phyloP scores from a whole-genome alignment of 1,284 basidiomycete species.

The Coriolopsis trogii region DNA sequence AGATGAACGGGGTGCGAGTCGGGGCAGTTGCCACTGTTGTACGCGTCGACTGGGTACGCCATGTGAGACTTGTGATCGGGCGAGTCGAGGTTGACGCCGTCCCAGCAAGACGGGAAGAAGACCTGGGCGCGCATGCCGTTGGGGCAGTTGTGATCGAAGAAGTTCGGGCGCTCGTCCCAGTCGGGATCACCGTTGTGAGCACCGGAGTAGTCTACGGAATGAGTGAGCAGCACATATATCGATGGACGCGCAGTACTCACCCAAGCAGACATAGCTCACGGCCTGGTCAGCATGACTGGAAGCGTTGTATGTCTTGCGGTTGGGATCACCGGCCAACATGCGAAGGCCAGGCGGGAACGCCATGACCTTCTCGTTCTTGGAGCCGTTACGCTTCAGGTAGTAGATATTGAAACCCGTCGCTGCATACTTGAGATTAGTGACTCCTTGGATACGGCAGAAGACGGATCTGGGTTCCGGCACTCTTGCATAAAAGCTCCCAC shows the following conservation, averaged over 20 bases:
- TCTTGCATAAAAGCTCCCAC: not conserved
- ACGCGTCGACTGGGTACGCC: conserved; percentile 45
- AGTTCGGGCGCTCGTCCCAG: conserved; percentile 28
- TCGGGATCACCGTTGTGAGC: conserved; percentile 26
- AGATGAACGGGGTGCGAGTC: conserved; percentile 32
- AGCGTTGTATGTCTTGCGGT: conserved; percentile 37
- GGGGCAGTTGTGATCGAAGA: conserved; percentile 36
- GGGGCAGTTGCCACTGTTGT: conserved; percentile 35
- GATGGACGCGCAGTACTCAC: too few species aligned
- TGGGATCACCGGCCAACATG: conserved; percentile 44
- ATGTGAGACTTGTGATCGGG: conserved; percentile 57
- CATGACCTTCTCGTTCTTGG: conserved; percentile 25
- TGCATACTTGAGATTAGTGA: not conserved
- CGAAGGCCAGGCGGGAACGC: conserved; percentile 32
- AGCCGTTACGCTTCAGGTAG: conserved; percentile 27
- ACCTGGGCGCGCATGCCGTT: conserved; percentile 45
- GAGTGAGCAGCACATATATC: too few species aligned
- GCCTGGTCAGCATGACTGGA: conserved; percentile 42
- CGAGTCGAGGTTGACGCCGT: conserved; percentile 47
- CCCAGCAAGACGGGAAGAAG: conserved; percentile 49
- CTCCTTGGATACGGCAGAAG: not conserved
- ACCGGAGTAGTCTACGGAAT: conserved; percentile 33
- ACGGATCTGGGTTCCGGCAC: not conserved
- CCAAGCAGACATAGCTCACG: conserved; percentile 45
- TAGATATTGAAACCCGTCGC: conserved; percentile 29